Conservation (phyloP, 371 early-diverging fungal genomes). For the Coelomomyces lativittatus region DNA sequence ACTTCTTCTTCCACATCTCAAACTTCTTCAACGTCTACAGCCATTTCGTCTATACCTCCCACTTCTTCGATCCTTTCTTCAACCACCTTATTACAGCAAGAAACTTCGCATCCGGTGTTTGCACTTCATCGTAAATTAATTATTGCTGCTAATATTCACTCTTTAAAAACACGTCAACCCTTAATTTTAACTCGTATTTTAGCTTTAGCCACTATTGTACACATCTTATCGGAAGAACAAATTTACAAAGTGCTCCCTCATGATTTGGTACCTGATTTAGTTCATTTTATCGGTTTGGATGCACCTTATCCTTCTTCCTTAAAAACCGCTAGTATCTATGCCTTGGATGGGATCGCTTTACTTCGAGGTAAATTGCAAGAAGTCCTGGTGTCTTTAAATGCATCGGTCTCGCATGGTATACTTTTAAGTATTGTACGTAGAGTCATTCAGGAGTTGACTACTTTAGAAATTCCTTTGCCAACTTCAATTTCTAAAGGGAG, state of each 20-base stretch:
- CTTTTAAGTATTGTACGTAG: conserved; percentile 21
- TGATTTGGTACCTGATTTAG: conserved; percentile 61
- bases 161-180: conserved; percentile 12
- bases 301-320: background rate
- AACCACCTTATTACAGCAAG: background rate
- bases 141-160: background rate
- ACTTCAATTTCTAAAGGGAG: too few species aligned
- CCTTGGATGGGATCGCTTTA: conserved; percentile 63
- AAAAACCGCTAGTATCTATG: conserved; percentile 57
- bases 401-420: conserved; percentile 79
- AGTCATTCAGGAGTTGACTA: background rate
- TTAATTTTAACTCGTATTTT: conserved; percentile 54
- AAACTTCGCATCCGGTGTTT: conserved; percentile 13
- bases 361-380: conserved; percentile 56
- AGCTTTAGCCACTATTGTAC: conserved; percentile 33
- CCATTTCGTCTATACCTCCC: background rate
- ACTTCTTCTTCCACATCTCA: too few species aligned
- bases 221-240: conserved; percentile 10
- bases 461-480: background rate
- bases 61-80: background rate
- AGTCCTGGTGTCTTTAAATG: conserved; percentile 66
- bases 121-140: conserved; percentile 39
- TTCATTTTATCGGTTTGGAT: conserved; percentile 58
- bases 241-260: conserved; percentile 56
- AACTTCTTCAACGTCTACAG: too few species aligned